Conservation (phyloP, 2,329 filamentous ascomycete genomes). For the Nannizzia gypsea region DNA sequence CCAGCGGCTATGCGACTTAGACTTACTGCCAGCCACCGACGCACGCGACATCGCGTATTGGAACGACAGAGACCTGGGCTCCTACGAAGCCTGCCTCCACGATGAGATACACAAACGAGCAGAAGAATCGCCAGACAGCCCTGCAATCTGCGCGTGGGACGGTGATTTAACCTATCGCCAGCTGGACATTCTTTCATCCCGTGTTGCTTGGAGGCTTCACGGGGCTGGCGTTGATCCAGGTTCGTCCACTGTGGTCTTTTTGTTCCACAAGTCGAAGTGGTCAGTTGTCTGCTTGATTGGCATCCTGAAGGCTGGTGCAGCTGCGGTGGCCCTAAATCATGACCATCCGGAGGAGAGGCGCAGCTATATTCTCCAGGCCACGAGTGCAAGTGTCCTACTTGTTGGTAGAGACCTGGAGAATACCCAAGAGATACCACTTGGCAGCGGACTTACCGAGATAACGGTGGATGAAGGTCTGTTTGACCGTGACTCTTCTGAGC, state of each 20-base stretch:
- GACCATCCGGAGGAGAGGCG: background rate
- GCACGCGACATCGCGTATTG: background rate
- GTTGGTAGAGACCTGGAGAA: constrained; percentile 3
- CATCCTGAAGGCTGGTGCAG: constrained; percentile 13
- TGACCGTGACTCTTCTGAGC: background rate
- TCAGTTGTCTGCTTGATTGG: constrained; percentile 9
- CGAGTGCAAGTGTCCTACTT: constrained; percentile 1
- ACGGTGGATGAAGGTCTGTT: background rate
- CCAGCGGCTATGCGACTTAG: background rate
- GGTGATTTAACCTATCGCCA: constrained; percentile 28
- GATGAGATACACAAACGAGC: constrained; percentile 20
- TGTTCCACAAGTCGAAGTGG: constrained; percentile 15
- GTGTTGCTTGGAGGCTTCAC: constrained; percentile 23
- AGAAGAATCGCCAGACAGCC: constrained; percentile 12
- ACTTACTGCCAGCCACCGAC: background rate
- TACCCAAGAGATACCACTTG: background rate
- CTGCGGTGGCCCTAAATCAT: constrained; percentile 11
- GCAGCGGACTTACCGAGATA: background rate
- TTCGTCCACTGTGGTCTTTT: constrained; percentile 8
- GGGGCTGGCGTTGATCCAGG: constrained; percentile 29
- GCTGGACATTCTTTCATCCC: constrained; percentile 28
- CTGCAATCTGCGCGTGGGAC: constrained; percentile 19
- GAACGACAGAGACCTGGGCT: background rate
- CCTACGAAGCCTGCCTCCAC: constrained; percentile 17
- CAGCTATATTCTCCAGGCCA: constrained; percentile 7